phyloP scores from a whole-genome alignment of 23 red algal species.

The Cyanidioschyzon merolae region DNA sequence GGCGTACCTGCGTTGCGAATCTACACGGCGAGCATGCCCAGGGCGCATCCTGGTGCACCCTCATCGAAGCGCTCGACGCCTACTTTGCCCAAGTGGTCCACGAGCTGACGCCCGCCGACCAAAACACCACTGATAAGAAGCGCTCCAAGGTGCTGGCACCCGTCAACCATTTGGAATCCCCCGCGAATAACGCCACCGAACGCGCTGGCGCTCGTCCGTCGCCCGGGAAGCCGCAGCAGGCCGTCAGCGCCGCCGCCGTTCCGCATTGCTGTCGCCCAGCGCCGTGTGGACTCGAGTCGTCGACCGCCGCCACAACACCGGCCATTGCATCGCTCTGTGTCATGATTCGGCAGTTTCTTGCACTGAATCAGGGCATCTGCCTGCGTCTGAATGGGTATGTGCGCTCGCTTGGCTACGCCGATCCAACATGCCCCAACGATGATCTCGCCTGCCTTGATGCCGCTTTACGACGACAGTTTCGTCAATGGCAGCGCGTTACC shows the following conservation, averaged over 20 bases:
- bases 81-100: neutral
- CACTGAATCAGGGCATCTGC: neutral
- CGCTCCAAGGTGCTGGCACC: no score
- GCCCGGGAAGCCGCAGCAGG: neutral
- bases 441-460: neutral
- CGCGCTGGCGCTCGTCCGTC: neutral
- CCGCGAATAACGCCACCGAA: no score
- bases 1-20: neutral
- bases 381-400: neutral
- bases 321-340: neutral
- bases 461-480: neutral
- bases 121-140: neutral
- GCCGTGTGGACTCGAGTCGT: neutral
- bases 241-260: neutral
- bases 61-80: neutral
- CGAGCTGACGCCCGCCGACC: neutral
- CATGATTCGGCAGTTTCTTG: neutral
- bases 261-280: neutral
- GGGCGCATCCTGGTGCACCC: neutral
- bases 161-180: no score
- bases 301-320: neutral
- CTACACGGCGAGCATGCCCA: neutral
- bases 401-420: neutral
- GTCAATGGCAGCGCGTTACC: neutral
- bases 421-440: neutral